Conservation (phyloP, 2,329 filamentous ascomycete genomes). For the Trichoderma atrobrunneum region DNA sequence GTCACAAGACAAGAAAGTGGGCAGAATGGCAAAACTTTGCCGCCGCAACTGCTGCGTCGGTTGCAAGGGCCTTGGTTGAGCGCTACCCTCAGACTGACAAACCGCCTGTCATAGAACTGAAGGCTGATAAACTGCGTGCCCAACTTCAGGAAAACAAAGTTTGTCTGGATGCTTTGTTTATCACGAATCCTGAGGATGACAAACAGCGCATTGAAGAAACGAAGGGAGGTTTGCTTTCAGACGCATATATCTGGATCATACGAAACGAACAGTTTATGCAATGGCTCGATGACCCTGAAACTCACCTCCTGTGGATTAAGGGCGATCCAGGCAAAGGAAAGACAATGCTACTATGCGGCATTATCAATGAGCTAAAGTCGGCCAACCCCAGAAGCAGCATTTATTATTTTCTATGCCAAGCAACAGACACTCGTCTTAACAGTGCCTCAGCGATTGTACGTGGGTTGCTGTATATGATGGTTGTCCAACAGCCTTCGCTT, state of each 20-base stretch:
- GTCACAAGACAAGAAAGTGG: neutral
- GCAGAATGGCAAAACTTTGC: neutral
- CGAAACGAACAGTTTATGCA: neutral
- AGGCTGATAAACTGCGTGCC: too few species aligned
- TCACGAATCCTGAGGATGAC: neutral
- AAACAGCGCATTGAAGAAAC: neutral
- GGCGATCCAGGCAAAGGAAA: neutral
- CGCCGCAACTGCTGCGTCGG: neutral
- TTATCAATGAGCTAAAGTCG: neutral
- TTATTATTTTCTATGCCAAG: neutral
- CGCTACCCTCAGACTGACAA: neutral
- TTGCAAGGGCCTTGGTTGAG: neutral
- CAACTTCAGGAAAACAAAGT: neutral
- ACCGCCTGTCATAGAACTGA: neutral
- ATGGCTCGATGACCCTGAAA: neutral
- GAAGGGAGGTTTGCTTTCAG: neutral
- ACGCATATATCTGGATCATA: neutral
- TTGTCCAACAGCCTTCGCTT: rapidly evolving
- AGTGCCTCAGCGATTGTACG: neutral
- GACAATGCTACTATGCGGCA: neutral
- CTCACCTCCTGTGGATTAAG: neutral
- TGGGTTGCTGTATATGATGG: neutral
- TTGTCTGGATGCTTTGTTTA: neutral
- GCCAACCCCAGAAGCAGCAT: rapidly evolving
- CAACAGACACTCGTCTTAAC: neutral